Percentiles rank a stretch among this genome's conserved stretches.
Evolutionary conservation across 1,139 yeast species (phyloP).

Genomic region (Suhomyces wounanorum): DNA sequence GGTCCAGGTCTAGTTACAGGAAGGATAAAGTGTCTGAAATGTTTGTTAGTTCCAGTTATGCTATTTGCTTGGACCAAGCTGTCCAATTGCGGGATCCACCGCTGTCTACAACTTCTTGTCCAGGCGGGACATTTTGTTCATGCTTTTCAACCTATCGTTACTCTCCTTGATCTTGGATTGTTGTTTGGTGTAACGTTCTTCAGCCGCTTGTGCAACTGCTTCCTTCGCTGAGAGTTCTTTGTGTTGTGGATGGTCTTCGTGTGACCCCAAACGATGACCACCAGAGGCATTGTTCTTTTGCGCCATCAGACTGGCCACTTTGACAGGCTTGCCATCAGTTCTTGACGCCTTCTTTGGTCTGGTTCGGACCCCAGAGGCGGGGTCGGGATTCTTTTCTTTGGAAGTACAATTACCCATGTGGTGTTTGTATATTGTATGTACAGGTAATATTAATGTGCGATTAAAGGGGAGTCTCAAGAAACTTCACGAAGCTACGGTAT

Average conservation of each 20-base stretch:
- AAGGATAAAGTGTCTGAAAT: not conserved
- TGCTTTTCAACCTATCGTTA: constrained; percentile 30
- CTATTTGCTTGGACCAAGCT: not conserved
- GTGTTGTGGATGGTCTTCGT: not conserved
- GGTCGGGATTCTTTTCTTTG: constrained; percentile 10
- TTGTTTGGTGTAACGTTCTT: constrained; percentile 30
- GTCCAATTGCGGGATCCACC: not conserved
- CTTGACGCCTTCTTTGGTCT: not conserved
- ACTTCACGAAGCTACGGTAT: not conserved
- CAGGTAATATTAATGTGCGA: not conserved
- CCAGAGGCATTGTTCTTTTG: not conserved
- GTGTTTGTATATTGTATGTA: constrained; percentile 1
- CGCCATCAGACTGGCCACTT: not conserved
- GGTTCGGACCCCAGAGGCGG: not conserved
- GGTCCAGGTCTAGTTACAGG: not conserved
- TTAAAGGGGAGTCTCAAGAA: not conserved
- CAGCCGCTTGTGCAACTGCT: constrained; percentile 44
- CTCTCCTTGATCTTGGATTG: constrained; percentile 30
- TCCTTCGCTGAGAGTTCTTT: constrained; percentile 18
- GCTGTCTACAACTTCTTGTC: constrained; percentile 31
- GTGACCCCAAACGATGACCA: constrained; percentile 7
- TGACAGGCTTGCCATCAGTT: not conserved
- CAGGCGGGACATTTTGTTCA: constrained; percentile 31
- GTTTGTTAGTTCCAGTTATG: not conserved
- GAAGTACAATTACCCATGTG: constrained; percentile 20